These are phyloP conservation scores for Wickerhamomyces hampshirensis DNA, from an alignment of 805 yeast species.

Conservation along the genomic window DNA sequence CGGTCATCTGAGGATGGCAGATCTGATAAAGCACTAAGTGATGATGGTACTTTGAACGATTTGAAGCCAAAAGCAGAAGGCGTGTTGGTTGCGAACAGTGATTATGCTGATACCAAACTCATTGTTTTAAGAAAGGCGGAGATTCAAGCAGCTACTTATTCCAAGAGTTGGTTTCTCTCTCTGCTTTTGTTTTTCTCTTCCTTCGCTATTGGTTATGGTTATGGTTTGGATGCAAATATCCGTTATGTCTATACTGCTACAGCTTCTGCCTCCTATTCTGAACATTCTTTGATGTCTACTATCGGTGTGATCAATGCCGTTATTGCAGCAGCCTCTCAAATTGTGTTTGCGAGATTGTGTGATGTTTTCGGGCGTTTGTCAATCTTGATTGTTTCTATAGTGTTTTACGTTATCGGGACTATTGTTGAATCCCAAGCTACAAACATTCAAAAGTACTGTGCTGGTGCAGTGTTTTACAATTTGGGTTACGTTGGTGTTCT, in stretches of 20 bases:
- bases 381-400: conserved; percentile 40
- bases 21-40: too few relatives aligned
- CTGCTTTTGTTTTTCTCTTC: conserved; percentile 37
- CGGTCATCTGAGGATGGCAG: too few relatives aligned
- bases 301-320: conserved; percentile 55
- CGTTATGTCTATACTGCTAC: conserved; percentile 46
- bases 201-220: conserved; percentile 48
- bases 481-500: conserved; percentile 62
- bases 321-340: conserved; percentile 63
- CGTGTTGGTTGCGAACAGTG: too few relatives aligned
- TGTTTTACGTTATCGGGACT: conserved; percentile 60
- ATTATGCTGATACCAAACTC: conserved; percentile 25
- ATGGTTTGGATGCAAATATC: conserved; percentile 48
- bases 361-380: conserved; percentile 65
- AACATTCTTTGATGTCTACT: conserved; percentile 54
- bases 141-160: conserved; percentile 42
- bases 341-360: conserved; percentile 57
- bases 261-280: conserved; percentile 50
- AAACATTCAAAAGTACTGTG: conserved; percentile 54
- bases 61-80: too few relatives aligned
- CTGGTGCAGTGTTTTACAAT: conserved; percentile 53
- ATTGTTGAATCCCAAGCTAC: conserved; percentile 57
- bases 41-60: too few relatives aligned
- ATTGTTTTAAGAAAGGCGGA: conserved; percentile 48
- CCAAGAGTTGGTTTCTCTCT: conserved; percentile 27